Conservation (phyloP, 176 grass and related monocot genomes). For the Elymus sibiricus region DNA sequence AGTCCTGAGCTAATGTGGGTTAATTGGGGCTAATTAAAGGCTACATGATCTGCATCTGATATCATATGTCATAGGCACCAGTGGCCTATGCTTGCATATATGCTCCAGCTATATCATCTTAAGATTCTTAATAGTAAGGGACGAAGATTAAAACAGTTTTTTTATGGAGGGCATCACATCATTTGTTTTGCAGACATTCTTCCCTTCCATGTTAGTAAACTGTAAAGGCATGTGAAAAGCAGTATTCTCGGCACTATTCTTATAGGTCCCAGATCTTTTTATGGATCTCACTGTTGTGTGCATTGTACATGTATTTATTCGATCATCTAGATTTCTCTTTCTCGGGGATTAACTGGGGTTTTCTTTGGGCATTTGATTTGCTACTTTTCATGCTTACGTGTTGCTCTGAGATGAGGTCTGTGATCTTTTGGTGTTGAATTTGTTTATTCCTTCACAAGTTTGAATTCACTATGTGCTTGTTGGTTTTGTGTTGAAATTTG, state of each 20-base stretch:
- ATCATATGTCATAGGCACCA: constrained; percentile 69
- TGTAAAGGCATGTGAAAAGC: constrained; percentile 48
- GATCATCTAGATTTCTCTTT: constrained; percentile 27
- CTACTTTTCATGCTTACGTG: not conserved
- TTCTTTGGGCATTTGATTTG: constrained; percentile 14
- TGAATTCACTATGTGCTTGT: not conserved
- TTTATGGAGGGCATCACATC: constrained; percentile 47
- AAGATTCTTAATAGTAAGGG: constrained; percentile 32
- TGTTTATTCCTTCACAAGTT: not conserved
- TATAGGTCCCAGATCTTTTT: constrained; percentile 54
- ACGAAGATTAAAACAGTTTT: constrained; percentile 37
- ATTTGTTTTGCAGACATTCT: constrained; percentile 53
- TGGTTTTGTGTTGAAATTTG: not conserved
- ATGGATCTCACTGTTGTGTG: constrained; percentile 59
- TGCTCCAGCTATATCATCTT: constrained; percentile 46
- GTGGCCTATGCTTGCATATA: constrained; percentile 53
- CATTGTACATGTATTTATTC: constrained; percentile 63
- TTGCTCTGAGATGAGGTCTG: not conserved
- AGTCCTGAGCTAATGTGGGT: constrained; percentile 21
- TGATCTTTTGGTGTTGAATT: not conserved
- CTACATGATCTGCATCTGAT: constrained; percentile 50
- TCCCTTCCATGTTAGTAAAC: constrained; percentile 57
- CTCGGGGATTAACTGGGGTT: constrained; percentile 18
- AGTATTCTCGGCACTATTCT: constrained; percentile 65
- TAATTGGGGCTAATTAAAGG: constrained; percentile 34